These are phyloP conservation scores for Phoenix roebelenii DNA, from an alignment of 176 grass and related monocot genomes.

Conservation along the genomic window DNA sequence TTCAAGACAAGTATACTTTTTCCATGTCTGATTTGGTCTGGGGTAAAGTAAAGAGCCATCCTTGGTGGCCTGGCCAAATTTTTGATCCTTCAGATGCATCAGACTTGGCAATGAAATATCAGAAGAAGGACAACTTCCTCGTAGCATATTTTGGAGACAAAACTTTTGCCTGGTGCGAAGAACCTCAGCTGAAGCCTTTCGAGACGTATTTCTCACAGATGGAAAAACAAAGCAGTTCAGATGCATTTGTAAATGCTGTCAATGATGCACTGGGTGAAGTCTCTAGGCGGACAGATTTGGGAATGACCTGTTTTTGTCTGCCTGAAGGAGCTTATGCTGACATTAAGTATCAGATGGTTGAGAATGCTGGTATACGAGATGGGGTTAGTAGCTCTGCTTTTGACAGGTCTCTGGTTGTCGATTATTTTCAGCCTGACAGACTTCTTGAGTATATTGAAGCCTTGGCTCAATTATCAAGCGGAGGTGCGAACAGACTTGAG, in stretches of 20 bases:
- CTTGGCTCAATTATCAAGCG: conserved; percentile 43
- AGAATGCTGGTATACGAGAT: conserved; percentile 84
- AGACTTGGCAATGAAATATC: conserved; percentile 12
- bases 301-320: conserved; percentile 42
- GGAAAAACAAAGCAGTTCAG: conserved; percentile 30
- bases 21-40: conserved; percentile 78
- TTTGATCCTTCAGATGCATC: conserved; percentile 54
- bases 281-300: conserved; percentile 23
- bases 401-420: conserved; percentile 43
- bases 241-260: conserved; percentile 33
- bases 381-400: conserved; percentile 52
- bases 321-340: conserved; percentile 43
- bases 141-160: conserved; percentile 68
- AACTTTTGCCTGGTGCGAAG: conserved; percentile 47
- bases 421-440: conserved; percentile 50
- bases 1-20: conserved; percentile 45
- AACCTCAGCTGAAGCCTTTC: conserved; percentile 32
- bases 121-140: conserved; percentile 20
- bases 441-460: conserved; percentile 65
- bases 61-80: conserved; percentile 82
- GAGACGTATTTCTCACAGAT: conserved; percentile 22
- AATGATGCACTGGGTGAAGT: conserved; percentile 48
- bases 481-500: conserved; percentile 53
- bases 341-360: conserved; percentile 48
- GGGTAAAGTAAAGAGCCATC: conserved; percentile 73